Base-by-base conservation (phyloP, 306 rosid species). In the Cicer cuneatum region DNA sequence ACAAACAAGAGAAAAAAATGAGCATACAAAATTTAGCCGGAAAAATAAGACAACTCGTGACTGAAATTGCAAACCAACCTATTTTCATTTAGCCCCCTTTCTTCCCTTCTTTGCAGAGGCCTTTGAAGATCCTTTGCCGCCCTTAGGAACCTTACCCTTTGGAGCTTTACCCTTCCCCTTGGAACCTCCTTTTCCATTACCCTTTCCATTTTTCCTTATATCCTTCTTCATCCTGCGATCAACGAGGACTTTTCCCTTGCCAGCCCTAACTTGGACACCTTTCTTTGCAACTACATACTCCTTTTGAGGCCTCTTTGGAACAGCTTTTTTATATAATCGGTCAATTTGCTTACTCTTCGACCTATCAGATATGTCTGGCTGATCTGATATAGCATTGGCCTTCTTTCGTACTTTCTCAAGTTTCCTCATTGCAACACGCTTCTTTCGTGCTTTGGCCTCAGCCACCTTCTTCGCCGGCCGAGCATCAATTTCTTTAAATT, bases 201-300 rank as follows among this genome's bases (percentile, higher is more conserved):
- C 75, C 56, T 35, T 54, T 45, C 93, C 90, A 3, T 51, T 82
- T 60, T 76, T 78, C 76, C 98, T 86, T 5, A 82, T 78, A 76
- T 90, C 97, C 83, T 87, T 93, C 87, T 93, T 93, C 98, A 93
- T 93, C 48, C 98, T 80, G 8, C 86, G 78, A 83, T 93, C 97
- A 58, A 93, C 97, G 3, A 89, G 86, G 42, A 85, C 86, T 76
- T 93, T 93, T 35, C 97, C 98, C 83, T 81, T 83, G 42, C 93
- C 96, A 69, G 83, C 12, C 85, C 7, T 85, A 35, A 94, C 97
- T 71, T 94, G 97, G 10, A 94, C 97, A 39, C 99, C 99, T 81
- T 94, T 94, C 90, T 94, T 94, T 19, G 99, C 99, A 66, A 94
- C 99, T 59, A 92, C 99, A 68, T 80, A 84, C 73, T 94, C 99